A percentile compares a stretch with the other conserved stretches of the same genome.
Evolutionary conservation across 2,329 filamentous ascomycete genomes (phyloP).

Genomic region (Paecilomyces formosus): DNA sequence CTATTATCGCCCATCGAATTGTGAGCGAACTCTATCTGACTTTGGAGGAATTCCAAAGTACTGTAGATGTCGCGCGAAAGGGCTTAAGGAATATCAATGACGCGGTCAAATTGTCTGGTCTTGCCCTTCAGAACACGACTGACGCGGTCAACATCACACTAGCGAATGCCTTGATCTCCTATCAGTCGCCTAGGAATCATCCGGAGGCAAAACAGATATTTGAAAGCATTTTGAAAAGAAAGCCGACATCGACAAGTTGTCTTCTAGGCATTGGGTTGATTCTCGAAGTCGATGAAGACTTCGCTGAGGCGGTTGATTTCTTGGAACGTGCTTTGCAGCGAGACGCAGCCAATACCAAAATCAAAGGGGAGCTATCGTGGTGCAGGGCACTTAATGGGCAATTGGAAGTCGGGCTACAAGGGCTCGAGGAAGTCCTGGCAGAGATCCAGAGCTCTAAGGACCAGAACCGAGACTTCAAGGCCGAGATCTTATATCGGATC

Average conservation of each 20-base stretch:
- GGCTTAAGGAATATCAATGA: slow-evolving; percentile 55
- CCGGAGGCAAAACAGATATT: slow-evolving; percentile 82
- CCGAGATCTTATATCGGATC: slow-evolving; percentile 79
- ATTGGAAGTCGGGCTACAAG: slow-evolving; percentile 57
- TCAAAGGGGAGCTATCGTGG: slow-evolving; percentile 86
- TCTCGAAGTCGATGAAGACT: slow-evolving; percentile 88
- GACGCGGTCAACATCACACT: slow-evolving; percentile 72
- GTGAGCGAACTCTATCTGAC: slow-evolving; percentile 77
- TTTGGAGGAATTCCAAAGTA: slow-evolving; percentile 76
- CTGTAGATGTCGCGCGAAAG: slow-evolving; percentile 70
- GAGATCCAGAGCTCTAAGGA: slow-evolving; percentile 56
- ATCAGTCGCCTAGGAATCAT: slow-evolving; percentile 85
- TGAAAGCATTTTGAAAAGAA: slow-evolving; percentile 68
- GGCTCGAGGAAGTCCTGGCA: slow-evolving; percentile 63
- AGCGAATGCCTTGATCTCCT: slow-evolving; percentile 80
- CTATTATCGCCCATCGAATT: slow-evolving; percentile 74
- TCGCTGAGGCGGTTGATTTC: slow-evolving; percentile 71
- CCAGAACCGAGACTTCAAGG: slow-evolving; percentile 63
- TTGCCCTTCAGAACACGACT: slow-evolving; percentile 60
- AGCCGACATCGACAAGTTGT: slow-evolving; percentile 68
- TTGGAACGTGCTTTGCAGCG: slow-evolving; percentile 66
- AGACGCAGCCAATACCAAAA: slow-evolving; percentile 66
- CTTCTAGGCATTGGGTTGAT: slow-evolving; percentile 87
- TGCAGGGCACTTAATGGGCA: slow-evolving; percentile 78
- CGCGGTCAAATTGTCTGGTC: slow-evolving; percentile 59